A percentile compares a stretch with the other conserved stretches of the same genome.
These are phyloP conservation scores for Lagerstroemia speciosa DNA, from an alignment of 345 rosid species.

Conservation along the genomic window DNA sequence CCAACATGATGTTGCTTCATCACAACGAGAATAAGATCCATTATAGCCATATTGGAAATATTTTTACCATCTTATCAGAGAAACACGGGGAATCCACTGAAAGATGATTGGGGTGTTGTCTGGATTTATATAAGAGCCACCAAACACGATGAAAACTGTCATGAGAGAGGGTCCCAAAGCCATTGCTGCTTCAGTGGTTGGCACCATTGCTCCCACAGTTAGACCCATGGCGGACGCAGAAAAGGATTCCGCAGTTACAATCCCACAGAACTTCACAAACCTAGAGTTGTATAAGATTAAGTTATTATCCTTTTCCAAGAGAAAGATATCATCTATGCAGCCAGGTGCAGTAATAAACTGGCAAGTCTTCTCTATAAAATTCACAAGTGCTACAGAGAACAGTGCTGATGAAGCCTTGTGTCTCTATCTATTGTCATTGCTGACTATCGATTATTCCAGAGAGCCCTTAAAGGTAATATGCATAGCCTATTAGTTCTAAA, in stretches of 20 bases:
- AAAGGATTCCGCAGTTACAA: constrained; percentile 85
- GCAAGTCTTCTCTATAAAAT: neutral
- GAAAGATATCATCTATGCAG: neutral
- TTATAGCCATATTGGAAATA: neutral
- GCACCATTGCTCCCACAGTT: constrained; percentile 95
- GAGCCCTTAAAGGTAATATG: no score
- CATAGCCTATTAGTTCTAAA: no score
- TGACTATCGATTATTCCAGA: no score
- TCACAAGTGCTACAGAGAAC: neutral
- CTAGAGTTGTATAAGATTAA: constrained; percentile 21
- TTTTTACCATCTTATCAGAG: constrained; percentile 80
- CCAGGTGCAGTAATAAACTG: neutral
- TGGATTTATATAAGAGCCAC: constrained; percentile 86
- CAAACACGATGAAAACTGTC: constrained; percentile 93
- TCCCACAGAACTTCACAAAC: constrained; percentile 89
- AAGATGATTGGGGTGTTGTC: constrained; percentile 83
- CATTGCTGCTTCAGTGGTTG: constrained; percentile 98
- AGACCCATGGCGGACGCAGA: constrained; percentile 99
- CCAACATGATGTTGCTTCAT: neutral
- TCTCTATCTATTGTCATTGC: no score
- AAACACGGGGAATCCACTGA: constrained; percentile 87
- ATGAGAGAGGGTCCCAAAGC: constrained; percentile 96
- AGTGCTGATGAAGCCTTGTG: neutral
- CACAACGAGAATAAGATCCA: neutral
- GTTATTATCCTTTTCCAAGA: neutral